Percentiles rank a stretch among this genome's conserved stretches.
phyloP scores from a whole-genome alignment of 148 eudicot species.

The Hydrangea macrophylla region DNA sequence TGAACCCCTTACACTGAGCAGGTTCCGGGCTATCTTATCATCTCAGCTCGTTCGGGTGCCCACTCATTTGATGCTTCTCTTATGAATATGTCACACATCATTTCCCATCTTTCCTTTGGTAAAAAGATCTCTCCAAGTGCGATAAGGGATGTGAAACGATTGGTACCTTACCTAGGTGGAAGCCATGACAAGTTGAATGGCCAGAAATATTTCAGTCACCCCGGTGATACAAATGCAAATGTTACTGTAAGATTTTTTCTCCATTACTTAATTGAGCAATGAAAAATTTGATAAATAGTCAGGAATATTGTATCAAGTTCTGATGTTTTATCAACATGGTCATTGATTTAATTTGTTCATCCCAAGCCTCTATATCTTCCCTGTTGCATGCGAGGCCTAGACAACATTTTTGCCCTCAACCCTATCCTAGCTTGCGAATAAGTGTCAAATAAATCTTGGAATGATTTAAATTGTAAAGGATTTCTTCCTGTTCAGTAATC shows the following conservation, averaged over 20 bases:
- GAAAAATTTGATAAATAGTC: background rate
- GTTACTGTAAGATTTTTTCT: slow-evolving; percentile 69
- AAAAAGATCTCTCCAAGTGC: slow-evolving; percentile 52
- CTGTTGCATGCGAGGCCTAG: background rate
- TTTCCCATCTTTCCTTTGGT: slow-evolving; percentile 78
- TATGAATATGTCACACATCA: slow-evolving; percentile 89
- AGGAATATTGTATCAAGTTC: too few species aligned
- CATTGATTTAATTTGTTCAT: background rate
- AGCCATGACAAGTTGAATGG: slow-evolving; percentile 75
- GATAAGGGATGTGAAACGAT: slow-evolving; percentile 62
- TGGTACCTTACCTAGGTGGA: slow-evolving; percentile 74
- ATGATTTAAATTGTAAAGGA: background rate
- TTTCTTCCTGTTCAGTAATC: background rate
- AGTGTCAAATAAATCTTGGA: background rate
- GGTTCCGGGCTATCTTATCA: slow-evolving; percentile 93
- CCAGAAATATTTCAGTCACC: slow-evolving; percentile 49
- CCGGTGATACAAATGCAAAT: slow-evolving; percentile 56
- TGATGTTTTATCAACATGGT: too few species aligned
- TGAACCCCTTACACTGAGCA: slow-evolving; percentile 27
- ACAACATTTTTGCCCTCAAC: background rate
- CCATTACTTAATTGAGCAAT: background rate
- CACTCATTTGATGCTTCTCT: slow-evolving; percentile 96
- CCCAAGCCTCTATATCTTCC: background rate
- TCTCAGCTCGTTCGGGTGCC: slow-evolving; percentile 82
- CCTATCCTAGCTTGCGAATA: background rate